phyloP scores from a whole-genome alignment of 2,329 filamentous ascomycete genomes.

The Talaromyces marneffei region DNA sequence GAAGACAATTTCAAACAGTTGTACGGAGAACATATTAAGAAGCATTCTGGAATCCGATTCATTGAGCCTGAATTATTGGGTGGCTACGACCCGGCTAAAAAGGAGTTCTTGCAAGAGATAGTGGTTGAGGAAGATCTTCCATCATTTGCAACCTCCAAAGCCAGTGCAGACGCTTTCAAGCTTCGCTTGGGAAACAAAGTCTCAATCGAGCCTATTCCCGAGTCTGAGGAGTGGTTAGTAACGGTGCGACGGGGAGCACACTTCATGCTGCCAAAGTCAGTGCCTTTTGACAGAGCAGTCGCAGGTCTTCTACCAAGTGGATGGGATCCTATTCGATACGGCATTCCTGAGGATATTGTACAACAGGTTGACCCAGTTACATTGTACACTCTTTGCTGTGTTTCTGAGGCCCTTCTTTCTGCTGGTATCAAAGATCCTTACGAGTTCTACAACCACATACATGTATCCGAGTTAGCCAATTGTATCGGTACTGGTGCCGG shows the following conservation, averaged over 20 bases:
- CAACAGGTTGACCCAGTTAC: slow-evolving; percentile 95
- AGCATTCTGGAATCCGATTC: slow-evolving; percentile 93
- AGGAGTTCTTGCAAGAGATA: slow-evolving; percentile 94
- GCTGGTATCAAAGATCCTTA: slow-evolving; percentile 97
- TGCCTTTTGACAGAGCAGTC: slow-evolving; percentile 93
- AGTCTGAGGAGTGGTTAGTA: slow-evolving; percentile 89
- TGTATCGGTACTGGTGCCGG: slow-evolving; percentile 97
- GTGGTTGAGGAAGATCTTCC: slow-evolving; percentile 96
- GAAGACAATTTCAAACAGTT: slow-evolving; percentile 97
- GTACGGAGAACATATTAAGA: slow-evolving; percentile 93
- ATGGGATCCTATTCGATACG: slow-evolving; percentile 94
- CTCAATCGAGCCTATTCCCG: slow-evolving; percentile 89
- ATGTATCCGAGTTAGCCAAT: slow-evolving; percentile 96
- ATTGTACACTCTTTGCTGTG: slow-evolving; percentile 87
- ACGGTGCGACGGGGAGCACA: slow-evolving; percentile 92
- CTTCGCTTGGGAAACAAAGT: slow-evolving; percentile 95
- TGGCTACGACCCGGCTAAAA: slow-evolving; percentile 93
- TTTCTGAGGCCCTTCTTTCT: slow-evolving; percentile 81
- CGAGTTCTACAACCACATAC: slow-evolving; percentile 99
- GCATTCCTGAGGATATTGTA: slow-evolving; percentile 95
- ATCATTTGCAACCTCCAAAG: slow-evolving; percentile 93
- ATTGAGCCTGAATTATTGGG: slow-evolving; percentile 98
- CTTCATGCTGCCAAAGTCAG: slow-evolving; percentile 91
- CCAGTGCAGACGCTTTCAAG: slow-evolving; percentile 94
- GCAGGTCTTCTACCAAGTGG: slow-evolving; percentile 91